Evolutionary conservation across 2,329 filamentous ascomycete genomes (phyloP), one percentile per base, ranked within the genome.

Genomic region (Trichoderma asperellum): DNA sequence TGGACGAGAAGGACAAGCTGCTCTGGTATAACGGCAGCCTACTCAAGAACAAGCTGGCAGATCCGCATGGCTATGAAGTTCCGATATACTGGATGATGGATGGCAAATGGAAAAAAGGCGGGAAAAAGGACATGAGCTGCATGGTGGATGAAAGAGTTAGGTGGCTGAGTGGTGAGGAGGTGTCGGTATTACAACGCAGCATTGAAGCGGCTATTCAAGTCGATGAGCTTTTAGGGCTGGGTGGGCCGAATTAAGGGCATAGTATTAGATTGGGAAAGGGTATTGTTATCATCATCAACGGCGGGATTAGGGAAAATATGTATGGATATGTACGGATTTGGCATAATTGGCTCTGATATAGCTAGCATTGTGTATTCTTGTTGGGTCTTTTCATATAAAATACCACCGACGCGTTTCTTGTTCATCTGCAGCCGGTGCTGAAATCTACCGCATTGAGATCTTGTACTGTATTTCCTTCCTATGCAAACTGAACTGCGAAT

Each of bases 11-110:
- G 0, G 77, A 79, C 21, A 73, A 72, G 5, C 71, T 83, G 7
- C 70, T 83, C 1, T 83, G 82, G 82, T 82, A 80, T 24, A 83
- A 83, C 58, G 82, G 82, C 6, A 78, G 81, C 5, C 66, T 83
- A 27, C 70, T 82, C 8, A 83, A 81, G 74, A 81, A 81, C 71
- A 81, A 81, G 71, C 71, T 73, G 5, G 73, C 73, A 8, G 74
- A 78, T 21, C 68, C 75, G 7, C 70, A 73, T 0, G 75, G 76
- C 5, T 83, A 78, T 16, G 75, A 78, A 5, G 75, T 81, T 0
- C 80, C 81, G 16, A 76, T 76, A 7, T 75, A 75, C 40, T 82
- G 79, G 80, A 82, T 83, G 81, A 74, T 79, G 29, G 78, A 82
- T 53, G 80, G 76, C 8, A 74, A 68, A 10, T 82, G 81, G 81